Evolutionary conservation across 2,329 filamentous ascomycete genomes (phyloP).

Genomic region (Fusarium oligoseptatum): DNA sequence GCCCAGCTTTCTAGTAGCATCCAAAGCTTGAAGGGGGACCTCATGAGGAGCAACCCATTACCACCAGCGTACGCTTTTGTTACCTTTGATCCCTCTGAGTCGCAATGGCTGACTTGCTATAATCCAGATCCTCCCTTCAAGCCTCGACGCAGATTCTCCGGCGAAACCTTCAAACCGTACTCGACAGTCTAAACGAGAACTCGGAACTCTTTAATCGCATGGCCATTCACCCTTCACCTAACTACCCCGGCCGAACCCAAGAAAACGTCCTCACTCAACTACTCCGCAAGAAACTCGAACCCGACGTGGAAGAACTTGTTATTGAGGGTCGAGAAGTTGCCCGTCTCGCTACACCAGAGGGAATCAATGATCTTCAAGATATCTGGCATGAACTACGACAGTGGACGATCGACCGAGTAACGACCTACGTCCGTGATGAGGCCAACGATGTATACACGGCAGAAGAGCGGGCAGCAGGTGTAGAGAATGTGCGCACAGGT

Average conservation of each 20-base stretch:
- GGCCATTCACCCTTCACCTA: slow-evolving; percentile 81
- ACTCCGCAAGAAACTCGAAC: slow-evolving; percentile 86
- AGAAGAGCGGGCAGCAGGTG: slow-evolving; percentile 75
- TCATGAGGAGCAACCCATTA: slow-evolving; percentile 73
- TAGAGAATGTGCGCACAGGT: slow-evolving; percentile 80
- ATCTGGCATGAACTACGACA: slow-evolving; percentile 67
- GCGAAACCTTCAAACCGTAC: slow-evolving; percentile 76
- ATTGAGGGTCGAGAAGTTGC: slow-evolving; percentile 69
- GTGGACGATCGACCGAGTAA: slow-evolving; percentile 58
- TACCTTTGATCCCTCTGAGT: background rate
- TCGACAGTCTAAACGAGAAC: slow-evolving; percentile 74
- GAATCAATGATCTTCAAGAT: slow-evolving; percentile 60
- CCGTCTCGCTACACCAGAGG: slow-evolving; percentile 58
- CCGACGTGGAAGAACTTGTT: slow-evolving; percentile 80
- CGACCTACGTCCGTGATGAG: slow-evolving; percentile 58
- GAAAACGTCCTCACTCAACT: slow-evolving; percentile 76
- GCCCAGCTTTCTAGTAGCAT: slow-evolving; percentile 78
- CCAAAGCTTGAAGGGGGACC: slow-evolving; percentile 70
- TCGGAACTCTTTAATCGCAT: slow-evolving; percentile 76
- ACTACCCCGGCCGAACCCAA: slow-evolving; percentile 78
- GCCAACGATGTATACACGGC: slow-evolving; percentile 76
- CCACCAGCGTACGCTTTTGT: slow-evolving; percentile 69
- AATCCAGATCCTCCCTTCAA: slow-evolving; percentile 75
- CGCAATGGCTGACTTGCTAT: slow-evolving; percentile 15
- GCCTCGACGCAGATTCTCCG: slow-evolving; percentile 79